A percentile compares a stretch with the other conserved stretches of the same genome.
Conservation (phyloP, 2,329 filamentous ascomycete species). For the Scedosporium aurantiacum region DNA sequence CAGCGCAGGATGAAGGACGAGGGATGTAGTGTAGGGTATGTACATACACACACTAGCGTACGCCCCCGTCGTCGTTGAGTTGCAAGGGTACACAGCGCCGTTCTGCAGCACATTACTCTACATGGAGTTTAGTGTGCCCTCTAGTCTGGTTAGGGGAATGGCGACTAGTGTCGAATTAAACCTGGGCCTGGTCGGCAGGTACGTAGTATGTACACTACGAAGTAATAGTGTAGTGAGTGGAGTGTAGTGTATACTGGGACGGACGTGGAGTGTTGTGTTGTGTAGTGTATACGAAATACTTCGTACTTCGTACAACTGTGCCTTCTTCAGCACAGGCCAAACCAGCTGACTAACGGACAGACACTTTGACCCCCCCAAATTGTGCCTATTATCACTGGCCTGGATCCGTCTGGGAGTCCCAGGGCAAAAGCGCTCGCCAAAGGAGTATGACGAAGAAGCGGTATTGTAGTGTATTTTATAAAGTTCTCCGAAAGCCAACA, state of each 20-base stretch:
- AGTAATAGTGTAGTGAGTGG: too few relatives aligned
- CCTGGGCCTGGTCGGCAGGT: not conserved
- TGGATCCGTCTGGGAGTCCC: not conserved
- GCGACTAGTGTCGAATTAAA: not conserved
- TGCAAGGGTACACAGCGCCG: not conserved
- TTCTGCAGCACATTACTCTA: not conserved
- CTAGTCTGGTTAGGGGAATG: not conserved
- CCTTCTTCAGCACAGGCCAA: not conserved
- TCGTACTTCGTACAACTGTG: too few relatives aligned
- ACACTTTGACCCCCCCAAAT: not conserved
- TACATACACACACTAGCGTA: not conserved
- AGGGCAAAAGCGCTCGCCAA: too few relatives aligned
- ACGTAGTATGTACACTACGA: too few relatives aligned
- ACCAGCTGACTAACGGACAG: not conserved
- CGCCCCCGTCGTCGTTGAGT: not conserved
- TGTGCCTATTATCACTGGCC: not conserved
- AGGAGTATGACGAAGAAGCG: too few relatives aligned
- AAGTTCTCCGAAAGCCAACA: too few relatives aligned
- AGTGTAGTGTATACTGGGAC: too few relatives aligned
- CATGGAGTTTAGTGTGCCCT: not conserved
- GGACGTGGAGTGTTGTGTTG: too few relatives aligned
- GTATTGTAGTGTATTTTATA: too few relatives aligned
- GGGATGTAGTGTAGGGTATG: not conserved
- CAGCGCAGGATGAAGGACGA: not conserved
- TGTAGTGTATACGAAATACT: too few relatives aligned